Evolutionary conservation across 768 basidiomycete genomes (phyloP).

Genomic region (Sporobolomyces phaffii): DNA sequence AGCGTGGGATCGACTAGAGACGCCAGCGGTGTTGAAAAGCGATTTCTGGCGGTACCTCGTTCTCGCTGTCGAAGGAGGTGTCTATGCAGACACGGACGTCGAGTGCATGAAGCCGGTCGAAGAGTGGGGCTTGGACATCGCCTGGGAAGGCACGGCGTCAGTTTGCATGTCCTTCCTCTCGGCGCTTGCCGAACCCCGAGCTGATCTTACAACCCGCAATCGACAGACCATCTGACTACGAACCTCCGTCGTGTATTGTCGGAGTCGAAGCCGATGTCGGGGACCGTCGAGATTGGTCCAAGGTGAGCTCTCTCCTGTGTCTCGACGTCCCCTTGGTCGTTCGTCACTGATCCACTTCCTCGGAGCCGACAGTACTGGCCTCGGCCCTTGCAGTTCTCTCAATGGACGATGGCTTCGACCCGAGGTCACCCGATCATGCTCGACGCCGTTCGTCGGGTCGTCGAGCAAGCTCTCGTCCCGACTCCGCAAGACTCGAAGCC

Average conservation of each 20-base stretch:
- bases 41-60: conserved; percentile 42
- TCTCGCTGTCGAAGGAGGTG: conserved; percentile 36
- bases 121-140: conserved; percentile 45
- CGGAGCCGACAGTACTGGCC: conserved; percentile 43
- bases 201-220: background rate
- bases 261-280: conserved; percentile 53
- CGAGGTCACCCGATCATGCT: conserved; percentile 50
- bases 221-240: conserved; percentile 30
- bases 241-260: conserved; percentile 46
- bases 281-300: conserved; percentile 49
- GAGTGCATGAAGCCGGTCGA: conserved; percentile 44
- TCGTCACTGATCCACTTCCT: background rate
- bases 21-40: conserved; percentile 32
- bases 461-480: conserved; percentile 38
- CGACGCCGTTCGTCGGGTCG: conserved; percentile 48
- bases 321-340: background rate
- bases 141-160: conserved; percentile 15
- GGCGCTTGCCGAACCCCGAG: too few species aligned
- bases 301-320: conserved; percentile 35
- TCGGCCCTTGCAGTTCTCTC: conserved; percentile 49
- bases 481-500: conserved; percentile 40
- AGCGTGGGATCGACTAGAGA: conserved; percentile 27
- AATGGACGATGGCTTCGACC: conserved; percentile 51
- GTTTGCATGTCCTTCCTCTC: background rate
- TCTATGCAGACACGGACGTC: conserved; percentile 47